Evolutionary conservation across 2,329 filamentous ascomycete genomes (phyloP), one percentile per base, ranked within the genome.

Genomic region (Didymella arachidicola): DNA sequence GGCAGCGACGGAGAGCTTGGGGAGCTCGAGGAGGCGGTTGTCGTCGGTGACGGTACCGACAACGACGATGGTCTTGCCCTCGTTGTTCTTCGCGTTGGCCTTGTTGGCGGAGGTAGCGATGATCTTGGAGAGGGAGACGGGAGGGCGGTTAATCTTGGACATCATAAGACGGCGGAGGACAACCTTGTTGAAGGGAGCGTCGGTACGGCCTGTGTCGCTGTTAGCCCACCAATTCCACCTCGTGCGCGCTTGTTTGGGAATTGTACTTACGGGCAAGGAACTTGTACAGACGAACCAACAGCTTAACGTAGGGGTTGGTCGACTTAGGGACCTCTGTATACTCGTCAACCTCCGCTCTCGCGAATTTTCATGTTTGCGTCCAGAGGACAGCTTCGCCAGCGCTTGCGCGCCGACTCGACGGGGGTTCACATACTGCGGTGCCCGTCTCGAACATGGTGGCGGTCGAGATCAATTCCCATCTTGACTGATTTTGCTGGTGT

Each of bases 181-280:
- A 77, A 95, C 91, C 87, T 97, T 96, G 91, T 99, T 99, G 91
- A 99, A 99, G 84, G 87, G 87, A 70, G 92, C 87, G 82, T 98
- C 95, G 80, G 95, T 99, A 79, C 95, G 93, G 84, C 93, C 92
- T 96, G 74, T 25, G 36, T 39, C 38, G 43, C 56, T 53, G 68
- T 76, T 63, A 75, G 74, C 72, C 52, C 57, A 59, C 52, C 53
- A 32, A 44, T 50, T 50, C 55, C 54, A 54, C 46, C 53, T 53
- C 39, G 61, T 46, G 26, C 41, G 58, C 59, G 50, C 27, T 19
- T 16, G 22, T 16, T 34, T 27, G 48, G 69, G 27, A 6, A 18
- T 30, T 18, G 65, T 64, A 89, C 89, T 83, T 92, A 96, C 93
- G 92, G 78, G 92, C 89, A 81, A 97, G 84, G 88, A 97, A 97